phyloP scores from a whole-genome alignment of 1,284 basidiomycete genomes.

The Abortiporus biennis region DNA sequence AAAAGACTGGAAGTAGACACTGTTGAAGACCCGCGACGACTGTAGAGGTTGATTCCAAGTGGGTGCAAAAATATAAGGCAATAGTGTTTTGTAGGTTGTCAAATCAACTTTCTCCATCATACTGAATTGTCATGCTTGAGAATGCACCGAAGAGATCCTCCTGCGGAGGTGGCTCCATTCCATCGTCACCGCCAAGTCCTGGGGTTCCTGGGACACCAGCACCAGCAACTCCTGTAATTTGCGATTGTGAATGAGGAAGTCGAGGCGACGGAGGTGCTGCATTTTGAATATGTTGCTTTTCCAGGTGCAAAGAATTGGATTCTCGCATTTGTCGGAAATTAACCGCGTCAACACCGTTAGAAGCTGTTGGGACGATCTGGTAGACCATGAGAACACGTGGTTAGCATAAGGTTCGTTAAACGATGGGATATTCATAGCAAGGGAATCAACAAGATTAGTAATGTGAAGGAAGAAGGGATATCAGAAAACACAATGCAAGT shows the following conservation, averaged over 20 bases:
- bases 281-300: constrained; percentile 35
- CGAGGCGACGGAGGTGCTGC: constrained; percentile 10
- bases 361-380: constrained; percentile 79
- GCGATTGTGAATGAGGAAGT: constrained; percentile 25
- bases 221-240: constrained; percentile 29
- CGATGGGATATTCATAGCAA: too few species aligned
- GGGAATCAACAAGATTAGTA: too few species aligned
- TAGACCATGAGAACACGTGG: not conserved
- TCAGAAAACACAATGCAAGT: too few species aligned
- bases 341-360: constrained; percentile 80
- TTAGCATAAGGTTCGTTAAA: too few species aligned
- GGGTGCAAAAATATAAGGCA: too few species aligned
- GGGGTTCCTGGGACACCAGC: constrained; percentile 33
- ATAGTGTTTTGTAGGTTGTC: too few species aligned
- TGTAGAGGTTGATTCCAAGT: too few species aligned
- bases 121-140: constrained; percentile 82
- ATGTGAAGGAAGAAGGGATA: too few species aligned
- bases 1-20: too few species aligned
- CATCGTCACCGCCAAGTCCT: constrained; percentile 43
- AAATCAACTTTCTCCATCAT: constrained; percentile 62
- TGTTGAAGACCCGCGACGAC: too few species aligned
- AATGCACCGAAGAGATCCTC: constrained; percentile 76
- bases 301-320: constrained; percentile 85
- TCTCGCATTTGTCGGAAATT: constrained; percentile 92
- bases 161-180: constrained; percentile 32